Percentiles rank a stretch among this genome's conserved stretches.
phyloP scores from a whole-genome alignment of 2,329 filamentous ascomycete species.

The Neocucurbitaria cava region DNA sequence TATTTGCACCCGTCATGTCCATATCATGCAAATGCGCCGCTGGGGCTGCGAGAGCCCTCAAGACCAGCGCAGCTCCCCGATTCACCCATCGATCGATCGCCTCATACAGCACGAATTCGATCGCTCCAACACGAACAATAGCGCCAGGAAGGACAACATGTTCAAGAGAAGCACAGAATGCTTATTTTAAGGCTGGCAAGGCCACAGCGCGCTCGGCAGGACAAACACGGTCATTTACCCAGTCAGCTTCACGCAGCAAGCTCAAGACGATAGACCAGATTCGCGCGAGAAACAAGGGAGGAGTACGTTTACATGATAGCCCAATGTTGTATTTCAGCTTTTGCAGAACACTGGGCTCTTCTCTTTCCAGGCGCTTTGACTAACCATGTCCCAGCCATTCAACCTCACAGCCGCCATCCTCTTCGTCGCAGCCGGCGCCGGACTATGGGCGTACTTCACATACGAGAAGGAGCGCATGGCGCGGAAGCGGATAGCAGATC shows the following conservation, averaged over 20 bases:
- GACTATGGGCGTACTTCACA: slow-evolving; percentile 89
- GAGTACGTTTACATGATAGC: slow-evolving; percentile 32
- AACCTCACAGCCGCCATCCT: slow-evolving; percentile 89
- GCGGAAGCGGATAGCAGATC: slow-evolving; percentile 85
- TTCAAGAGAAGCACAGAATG: slow-evolving; percentile 16
- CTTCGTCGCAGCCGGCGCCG: slow-evolving; percentile 79
- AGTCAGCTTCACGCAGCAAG: slow-evolving; percentile 32
- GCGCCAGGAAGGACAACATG: slow-evolving; percentile 16
- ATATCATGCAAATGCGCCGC: slow-evolving; percentile 32
- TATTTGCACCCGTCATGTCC: slow-evolving; percentile 33
- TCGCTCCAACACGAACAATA: slow-evolving; percentile 16
- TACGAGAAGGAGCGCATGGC: slow-evolving; percentile 92
- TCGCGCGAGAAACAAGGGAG: slow-evolving; percentile 43
- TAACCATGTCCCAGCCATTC: slow-evolving; percentile 71
- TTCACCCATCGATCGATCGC: slow-evolving; percentile 35
- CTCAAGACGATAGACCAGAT: slow-evolving; percentile 49
- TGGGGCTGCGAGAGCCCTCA: slow-evolving; percentile 24
- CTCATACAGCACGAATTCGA: slow-evolving; percentile 20
- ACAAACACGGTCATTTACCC: slow-evolving; percentile 35
- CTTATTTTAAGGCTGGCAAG: neutral
- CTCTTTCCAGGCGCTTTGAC: too few species aligned
- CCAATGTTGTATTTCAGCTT: neutral
- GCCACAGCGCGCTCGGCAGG: slow-evolving; percentile 7
- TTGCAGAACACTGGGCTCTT: too few species aligned
- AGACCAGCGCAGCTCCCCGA: slow-evolving; percentile 15